Percentiles rank a stretch among this genome's conserved stretches.
These are phyloP conservation scores for Herpotrichia juniperi DNA, from an alignment of 2,329 filamentous ascomycete genomes.

Conservation along the genomic window DNA sequence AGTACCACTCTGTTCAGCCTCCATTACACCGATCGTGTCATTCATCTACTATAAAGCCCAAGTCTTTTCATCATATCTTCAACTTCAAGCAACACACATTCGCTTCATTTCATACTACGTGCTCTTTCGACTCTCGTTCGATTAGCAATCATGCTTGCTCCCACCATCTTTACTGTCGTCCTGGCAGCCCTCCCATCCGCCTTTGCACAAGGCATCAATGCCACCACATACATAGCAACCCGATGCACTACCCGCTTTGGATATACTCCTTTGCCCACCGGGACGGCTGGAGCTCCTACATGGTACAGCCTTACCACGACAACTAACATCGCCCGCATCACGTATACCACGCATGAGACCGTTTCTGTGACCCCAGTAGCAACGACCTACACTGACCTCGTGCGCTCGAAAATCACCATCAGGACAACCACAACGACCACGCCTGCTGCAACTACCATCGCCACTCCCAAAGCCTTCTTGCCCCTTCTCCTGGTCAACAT, in stretches of 20 bases:
- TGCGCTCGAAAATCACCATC: conserved; percentile 20
- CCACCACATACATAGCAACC: conserved; percentile 1
- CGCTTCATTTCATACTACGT: conserved; percentile 7
- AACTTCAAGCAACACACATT: conserved; percentile 12
- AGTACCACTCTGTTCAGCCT: neutral
- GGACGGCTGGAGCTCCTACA: conserved; percentile 13
- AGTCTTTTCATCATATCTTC: neutral
- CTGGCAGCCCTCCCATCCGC: conserved; percentile 22
- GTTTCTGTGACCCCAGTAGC: conserved; percentile 25
- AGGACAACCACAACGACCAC: conserved; percentile 16
- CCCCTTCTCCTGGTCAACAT: conserved; percentile 13
- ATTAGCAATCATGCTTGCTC: conserved; percentile 20
- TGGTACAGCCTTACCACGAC: conserved; percentile 15
- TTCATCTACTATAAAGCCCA: neutral
- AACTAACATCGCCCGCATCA: conserved; percentile 15
- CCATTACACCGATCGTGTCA: neutral
- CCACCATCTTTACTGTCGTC: conserved; percentile 18
- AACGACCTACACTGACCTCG: conserved; percentile 24
- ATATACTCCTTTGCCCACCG: conserved; percentile 18
- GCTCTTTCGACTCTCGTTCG: conserved; percentile 5
- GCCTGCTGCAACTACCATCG: conserved; percentile 18
- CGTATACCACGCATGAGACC: conserved; percentile 17
- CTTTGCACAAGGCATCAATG: conserved; percentile 8
- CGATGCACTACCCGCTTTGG: conserved; percentile 10
- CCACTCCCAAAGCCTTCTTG: conserved; percentile 22